Conservation (phyloP, 257 asterid species). For the Solanum sejunctum region DNA sequence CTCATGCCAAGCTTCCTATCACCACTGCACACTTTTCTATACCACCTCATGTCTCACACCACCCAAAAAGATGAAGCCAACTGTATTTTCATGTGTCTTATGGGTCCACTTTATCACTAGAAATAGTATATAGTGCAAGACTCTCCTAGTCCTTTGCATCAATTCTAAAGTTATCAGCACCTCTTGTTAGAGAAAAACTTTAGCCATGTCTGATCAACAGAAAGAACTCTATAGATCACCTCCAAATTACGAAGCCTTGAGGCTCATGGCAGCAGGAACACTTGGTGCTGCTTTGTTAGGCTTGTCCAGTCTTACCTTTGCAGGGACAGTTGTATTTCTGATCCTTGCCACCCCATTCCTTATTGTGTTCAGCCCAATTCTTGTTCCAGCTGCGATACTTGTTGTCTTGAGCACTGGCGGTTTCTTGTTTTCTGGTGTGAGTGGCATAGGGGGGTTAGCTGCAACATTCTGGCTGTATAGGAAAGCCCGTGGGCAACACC, state of each 20-base stretch:
- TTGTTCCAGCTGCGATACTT: constrained; percentile 11
- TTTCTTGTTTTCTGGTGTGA: constrained; percentile 24
- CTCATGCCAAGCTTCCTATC: neutral
- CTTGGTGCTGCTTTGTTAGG: constrained; percentile 25
- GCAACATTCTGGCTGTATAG: constrained; percentile 13
- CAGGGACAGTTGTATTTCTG: constrained; percentile 21
- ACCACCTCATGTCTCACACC: neutral
- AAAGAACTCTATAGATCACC: constrained; percentile 3
- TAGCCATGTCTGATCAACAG: constrained; percentile 18
- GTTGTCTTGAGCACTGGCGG: constrained; percentile 8
- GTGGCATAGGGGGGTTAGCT: constrained; percentile 12
- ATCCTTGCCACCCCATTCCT: constrained; percentile 17
- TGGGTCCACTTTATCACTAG: neutral
- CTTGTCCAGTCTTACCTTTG: constrained; percentile 22
- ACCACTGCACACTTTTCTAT: constrained; percentile 1
- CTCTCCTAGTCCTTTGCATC: neutral
- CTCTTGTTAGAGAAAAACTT: neutral
- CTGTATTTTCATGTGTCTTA: neutral
- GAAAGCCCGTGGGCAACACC: constrained; percentile 12
- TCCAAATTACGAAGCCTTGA: neutral
- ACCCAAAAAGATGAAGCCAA: constrained; percentile 6
- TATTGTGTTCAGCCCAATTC: constrained; percentile 19
- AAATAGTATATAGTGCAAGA: neutral
- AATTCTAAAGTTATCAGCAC: neutral
- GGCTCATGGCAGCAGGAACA: constrained; percentile 13